These are phyloP conservation scores for Colletotrichum sp. DNA, from an alignment of 2,329 filamentous ascomycete species.

Conservation along the genomic window DNA sequence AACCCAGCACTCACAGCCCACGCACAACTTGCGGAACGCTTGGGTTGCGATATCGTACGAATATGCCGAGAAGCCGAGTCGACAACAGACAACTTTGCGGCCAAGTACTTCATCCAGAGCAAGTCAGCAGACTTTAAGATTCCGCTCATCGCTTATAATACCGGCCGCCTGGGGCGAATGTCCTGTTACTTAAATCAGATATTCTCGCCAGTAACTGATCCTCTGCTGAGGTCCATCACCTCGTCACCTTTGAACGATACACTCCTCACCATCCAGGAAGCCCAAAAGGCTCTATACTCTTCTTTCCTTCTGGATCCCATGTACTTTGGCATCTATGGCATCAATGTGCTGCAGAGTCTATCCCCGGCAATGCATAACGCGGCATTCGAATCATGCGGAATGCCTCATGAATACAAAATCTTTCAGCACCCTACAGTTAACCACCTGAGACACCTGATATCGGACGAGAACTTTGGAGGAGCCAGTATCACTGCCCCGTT, in stretches of 20 bases:
- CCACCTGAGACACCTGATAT: constrained; percentile 67
- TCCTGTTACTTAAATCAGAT: constrained; percentile 72
- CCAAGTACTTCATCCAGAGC: constrained; percentile 59
- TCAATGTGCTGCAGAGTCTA: constrained; percentile 72
- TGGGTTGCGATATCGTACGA: constrained; percentile 68
- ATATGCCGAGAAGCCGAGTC: constrained; percentile 61
- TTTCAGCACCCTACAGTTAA: constrained; percentile 66
- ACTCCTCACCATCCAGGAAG: constrained; percentile 63
- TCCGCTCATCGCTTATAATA: constrained; percentile 69
- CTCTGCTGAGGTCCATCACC: constrained; percentile 26
- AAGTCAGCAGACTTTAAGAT: constrained; percentile 45
- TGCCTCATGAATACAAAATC: constrained; percentile 70
- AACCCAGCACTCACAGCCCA: constrained; percentile 57
- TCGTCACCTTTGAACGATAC: constrained; percentile 12
- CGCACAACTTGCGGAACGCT: constrained; percentile 60
- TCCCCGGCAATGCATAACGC: constrained; percentile 81
- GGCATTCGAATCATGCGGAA: constrained; percentile 69
- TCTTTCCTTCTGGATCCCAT: constrained; percentile 72
- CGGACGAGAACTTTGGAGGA: constrained; percentile 72
- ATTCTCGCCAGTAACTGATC: constrained; percentile 63
- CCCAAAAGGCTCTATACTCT: constrained; percentile 69
- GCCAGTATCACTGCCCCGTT: constrained; percentile 75
- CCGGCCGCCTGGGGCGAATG: constrained; percentile 63
- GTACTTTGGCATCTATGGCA: constrained; percentile 76
- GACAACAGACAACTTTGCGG: constrained; percentile 66